phyloP scores from a whole-genome alignment of 768 basidiomycete genomes.

The Lentinula sp. region DNA sequence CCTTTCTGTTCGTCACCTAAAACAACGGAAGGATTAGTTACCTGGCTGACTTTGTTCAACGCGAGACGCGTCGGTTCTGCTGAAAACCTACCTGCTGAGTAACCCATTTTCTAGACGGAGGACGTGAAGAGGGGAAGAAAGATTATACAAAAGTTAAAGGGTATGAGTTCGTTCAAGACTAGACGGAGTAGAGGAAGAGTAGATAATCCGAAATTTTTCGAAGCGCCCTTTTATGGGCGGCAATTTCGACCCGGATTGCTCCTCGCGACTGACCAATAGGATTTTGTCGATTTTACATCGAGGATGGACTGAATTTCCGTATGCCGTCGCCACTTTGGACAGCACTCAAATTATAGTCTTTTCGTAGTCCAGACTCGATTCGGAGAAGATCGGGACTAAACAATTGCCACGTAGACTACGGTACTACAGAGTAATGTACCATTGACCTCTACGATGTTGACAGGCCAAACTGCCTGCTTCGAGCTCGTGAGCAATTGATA shows the following conservation, averaged over 20 bases:
- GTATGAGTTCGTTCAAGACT: neutral
- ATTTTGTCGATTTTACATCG: slow-evolving; percentile 1
- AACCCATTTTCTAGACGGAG: slow-evolving; percentile 30
- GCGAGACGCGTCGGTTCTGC: neutral
- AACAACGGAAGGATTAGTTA: neutral
- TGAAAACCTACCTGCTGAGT: slow-evolving; percentile 29
- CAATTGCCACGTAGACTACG: no score
- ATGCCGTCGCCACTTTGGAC: neutral
- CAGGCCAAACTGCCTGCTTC: no score
- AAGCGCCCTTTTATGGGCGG: neutral
- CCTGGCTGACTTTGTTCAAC: neutral
- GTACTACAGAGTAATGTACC: no score
- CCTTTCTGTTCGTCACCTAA: slow-evolving; percentile 85
- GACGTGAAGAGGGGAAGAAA: neutral
- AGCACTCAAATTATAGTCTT: no score
- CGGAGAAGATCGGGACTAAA: no score
- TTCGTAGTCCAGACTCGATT: no score
- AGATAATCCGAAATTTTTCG: neutral
- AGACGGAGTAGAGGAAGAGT: neutral
- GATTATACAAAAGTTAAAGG: slow-evolving; percentile 7
- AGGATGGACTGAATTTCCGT: neutral
- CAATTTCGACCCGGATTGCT: neutral
- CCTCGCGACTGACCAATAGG: neutral
- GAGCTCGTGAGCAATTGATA: no score
- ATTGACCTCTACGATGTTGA: no score